Evolutionary conservation across 2,329 filamentous ascomycete genomes (phyloP).

Genomic region (Mollisiaceae sp.): DNA sequence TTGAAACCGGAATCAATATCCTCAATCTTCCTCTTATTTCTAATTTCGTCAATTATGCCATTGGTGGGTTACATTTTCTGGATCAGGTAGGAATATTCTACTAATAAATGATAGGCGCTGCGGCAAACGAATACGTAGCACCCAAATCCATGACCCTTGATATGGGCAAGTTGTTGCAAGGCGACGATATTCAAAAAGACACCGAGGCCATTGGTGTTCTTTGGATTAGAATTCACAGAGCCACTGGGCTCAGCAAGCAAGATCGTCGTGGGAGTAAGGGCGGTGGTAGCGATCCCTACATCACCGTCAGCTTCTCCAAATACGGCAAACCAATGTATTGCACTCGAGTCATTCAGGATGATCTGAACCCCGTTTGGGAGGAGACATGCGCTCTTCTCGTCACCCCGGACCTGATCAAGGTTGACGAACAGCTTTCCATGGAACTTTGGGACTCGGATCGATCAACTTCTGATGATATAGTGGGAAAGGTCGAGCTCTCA

Average conservation of each 20-base stretch:
- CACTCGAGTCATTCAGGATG: conserved; percentile 92
- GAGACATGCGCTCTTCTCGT: conserved; percentile 86
- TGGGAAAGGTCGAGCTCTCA: conserved; percentile 91
- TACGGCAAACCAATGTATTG: conserved; percentile 98
- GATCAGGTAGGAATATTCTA: neutral
- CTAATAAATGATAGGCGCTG: conserved; percentile 58
- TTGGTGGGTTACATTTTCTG: conserved; percentile 46
- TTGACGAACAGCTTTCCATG: conserved; percentile 88
- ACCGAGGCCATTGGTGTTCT: conserved; percentile 85
- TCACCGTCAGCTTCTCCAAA: conserved; percentile 93
- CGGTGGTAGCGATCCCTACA: conserved; percentile 93
- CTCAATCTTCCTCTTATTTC: conserved; percentile 91
- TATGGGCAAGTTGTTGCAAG: conserved; percentile 86
- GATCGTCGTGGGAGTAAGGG: conserved; percentile 81
- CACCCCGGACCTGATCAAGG: conserved; percentile 88
- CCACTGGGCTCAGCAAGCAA: conserved; percentile 87
- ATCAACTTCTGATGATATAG: conserved; percentile 89
- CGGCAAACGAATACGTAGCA: conserved; percentile 88
- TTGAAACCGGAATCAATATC: conserved; percentile 89
- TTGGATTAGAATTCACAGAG: conserved; percentile 90
- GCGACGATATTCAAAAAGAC: conserved; percentile 91
- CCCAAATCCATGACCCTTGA: conserved; percentile 95
- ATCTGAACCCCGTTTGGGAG: conserved; percentile 91
- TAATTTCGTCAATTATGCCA: conserved; percentile 81
- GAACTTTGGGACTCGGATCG: conserved; percentile 97